These are phyloP conservation scores for Hygrocybe coccinea DNA, from an alignment of 768 basidiomycete species.

Conservation along the genomic window DNA sequence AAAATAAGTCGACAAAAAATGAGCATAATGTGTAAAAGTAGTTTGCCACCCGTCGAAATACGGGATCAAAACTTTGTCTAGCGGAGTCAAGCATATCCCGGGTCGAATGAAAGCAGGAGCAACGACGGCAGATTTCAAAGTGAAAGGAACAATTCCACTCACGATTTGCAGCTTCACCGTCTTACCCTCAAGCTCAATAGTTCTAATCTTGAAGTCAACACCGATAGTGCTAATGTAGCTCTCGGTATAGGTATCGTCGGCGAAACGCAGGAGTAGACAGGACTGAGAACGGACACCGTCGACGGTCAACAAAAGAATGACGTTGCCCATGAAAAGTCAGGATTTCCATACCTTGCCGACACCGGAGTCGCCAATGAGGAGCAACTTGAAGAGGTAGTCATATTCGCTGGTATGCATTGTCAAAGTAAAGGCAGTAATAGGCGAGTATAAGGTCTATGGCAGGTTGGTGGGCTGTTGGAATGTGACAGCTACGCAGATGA, in stretches of 20 bases:
- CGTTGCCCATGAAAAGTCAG: constrained; percentile 8
- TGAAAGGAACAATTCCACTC: constrained; percentile 33
- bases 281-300: constrained; percentile 51
- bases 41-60: background rate
- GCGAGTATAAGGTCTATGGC: background rate
- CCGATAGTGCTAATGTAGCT: constrained; percentile 98
- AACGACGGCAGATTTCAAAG: background rate
- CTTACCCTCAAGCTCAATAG: constrained; percentile 98
- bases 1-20: constrained; percentile 22
- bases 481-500: too few relatives aligned
- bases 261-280: constrained; percentile 85
- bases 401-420: constrained; percentile 89
- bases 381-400: constrained; percentile 94
- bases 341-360: constrained; percentile 71
- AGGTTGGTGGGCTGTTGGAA: too few relatives aligned
- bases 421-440: constrained; percentile 20
- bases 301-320: constrained; percentile 21
- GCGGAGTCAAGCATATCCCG: too few relatives aligned
- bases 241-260: constrained; percentile 96
- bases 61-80: too few relatives aligned
- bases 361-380: constrained; percentile 93
- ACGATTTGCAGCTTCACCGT: constrained; percentile 98
- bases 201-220: constrained; percentile 98
- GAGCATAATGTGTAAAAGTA: background rate
- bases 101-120: background rate